Percentiles rank a stretch among this genome's conserved stretches.
These are phyloP conservation scores for Nothophoma quercina DNA, from an alignment of 2,329 filamentous ascomycete genomes.

Conservation along the genomic window DNA sequence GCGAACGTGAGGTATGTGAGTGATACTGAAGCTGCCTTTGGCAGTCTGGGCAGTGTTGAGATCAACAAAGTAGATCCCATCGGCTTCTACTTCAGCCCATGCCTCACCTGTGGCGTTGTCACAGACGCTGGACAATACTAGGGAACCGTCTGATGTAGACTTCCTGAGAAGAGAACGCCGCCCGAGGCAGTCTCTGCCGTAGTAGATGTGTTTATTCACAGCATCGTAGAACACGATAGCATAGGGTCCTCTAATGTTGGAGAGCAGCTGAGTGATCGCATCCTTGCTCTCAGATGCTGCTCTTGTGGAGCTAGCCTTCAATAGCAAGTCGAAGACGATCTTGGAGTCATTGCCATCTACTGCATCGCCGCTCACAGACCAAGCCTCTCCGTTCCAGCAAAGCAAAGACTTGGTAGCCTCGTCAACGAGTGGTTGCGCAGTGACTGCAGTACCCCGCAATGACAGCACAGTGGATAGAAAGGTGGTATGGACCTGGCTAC, in stretches of 20 bases:
- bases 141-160: constrained; percentile 56
- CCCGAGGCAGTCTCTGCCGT: constrained; percentile 86
- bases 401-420: constrained; percentile 67
- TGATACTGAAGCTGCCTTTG: neutral
- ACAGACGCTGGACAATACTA: constrained; percentile 47
- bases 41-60: constrained; percentile 45
- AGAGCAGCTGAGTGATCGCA: constrained; percentile 33
- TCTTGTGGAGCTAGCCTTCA: constrained; percentile 31
- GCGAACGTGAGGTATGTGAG: constrained; percentile 36
- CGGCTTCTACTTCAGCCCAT: constrained; percentile 84
- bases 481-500: constrained; percentile 55
- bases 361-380: constrained; percentile 69
- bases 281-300: constrained; percentile 8
- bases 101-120: constrained; percentile 48
- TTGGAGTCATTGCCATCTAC: constrained; percentile 83
- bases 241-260: constrained; percentile 71
- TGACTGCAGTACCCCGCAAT: constrained; percentile 77
- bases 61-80: constrained; percentile 77
- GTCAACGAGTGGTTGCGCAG: constrained; percentile 75
- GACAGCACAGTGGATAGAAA: constrained; percentile 90
- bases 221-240: constrained; percentile 86
- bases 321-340: constrained; percentile 68
- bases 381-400: constrained; percentile 98
- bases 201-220: constrained; percentile 70
- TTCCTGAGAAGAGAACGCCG: constrained; percentile 77